These are phyloP conservation scores for Stachybotrys chlorohalonatus DNA, from an alignment of 2,329 filamentous ascomycete genomes.

Conservation along the genomic window DNA sequence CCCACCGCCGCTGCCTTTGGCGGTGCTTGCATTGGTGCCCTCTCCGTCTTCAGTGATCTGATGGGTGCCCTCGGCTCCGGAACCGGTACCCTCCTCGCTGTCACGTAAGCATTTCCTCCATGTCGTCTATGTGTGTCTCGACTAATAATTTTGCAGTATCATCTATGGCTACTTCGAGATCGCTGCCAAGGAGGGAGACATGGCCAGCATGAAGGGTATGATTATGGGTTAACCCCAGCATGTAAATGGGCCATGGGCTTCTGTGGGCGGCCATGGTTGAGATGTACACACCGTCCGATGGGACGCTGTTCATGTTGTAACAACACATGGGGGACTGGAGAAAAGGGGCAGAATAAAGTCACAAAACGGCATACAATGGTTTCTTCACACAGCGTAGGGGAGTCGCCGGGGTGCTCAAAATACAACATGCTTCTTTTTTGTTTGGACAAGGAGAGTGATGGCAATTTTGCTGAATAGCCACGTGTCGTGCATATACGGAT, in stretches of 20 bases:
- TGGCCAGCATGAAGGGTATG: slow-evolving; percentile 71
- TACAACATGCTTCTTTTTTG: background rate
- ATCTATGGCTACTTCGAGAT: slow-evolving; percentile 99
- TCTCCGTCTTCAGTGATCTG: slow-evolving; percentile 91
- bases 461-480: no score
- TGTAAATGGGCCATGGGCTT: background rate
- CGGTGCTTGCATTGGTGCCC: slow-evolving; percentile 95
- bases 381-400: background rate
- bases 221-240: slow-evolving; percentile 50
- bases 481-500: background rate
- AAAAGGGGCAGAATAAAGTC: background rate
- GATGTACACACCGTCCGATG: background rate
- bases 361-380: slow-evolving; percentile 2
- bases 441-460: background rate
- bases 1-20: slow-evolving; percentile 96
- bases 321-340: slow-evolving; percentile 2
- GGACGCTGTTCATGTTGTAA: slow-evolving; percentile 2
- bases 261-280: slow-evolving; percentile 1
- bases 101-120: slow-evolving; percentile 64
- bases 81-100: slow-evolving; percentile 94
- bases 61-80: slow-evolving; percentile 92
- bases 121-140: background rate
- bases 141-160: slow-evolving; percentile 54
- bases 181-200: slow-evolving; percentile 95
- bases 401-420: background rate